phyloP scores from a whole-genome alignment of 2,329 filamentous ascomycete species.

The Rachicladosporium sp. region DNA sequence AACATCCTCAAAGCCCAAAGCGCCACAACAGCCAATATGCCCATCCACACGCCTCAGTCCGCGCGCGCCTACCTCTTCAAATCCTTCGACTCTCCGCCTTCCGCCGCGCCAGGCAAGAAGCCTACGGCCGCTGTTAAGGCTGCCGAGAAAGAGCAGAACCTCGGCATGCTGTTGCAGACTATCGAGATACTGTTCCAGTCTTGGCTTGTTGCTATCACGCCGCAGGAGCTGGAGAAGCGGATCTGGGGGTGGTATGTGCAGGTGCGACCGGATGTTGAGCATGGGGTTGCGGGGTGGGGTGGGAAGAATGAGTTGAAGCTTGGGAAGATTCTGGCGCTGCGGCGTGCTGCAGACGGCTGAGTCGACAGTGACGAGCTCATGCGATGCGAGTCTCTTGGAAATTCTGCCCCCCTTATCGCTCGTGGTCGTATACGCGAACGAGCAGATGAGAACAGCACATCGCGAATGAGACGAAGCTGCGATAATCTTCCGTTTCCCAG shows the following conservation, averaged over 20 bases:
- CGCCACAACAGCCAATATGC: slow-evolving; percentile 39
- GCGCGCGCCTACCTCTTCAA: slow-evolving; percentile 48
- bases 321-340: slow-evolving; percentile 51
- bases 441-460: too few relatives aligned
- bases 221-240: slow-evolving; percentile 57
- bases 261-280: slow-evolving; percentile 62
- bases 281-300: slow-evolving; percentile 69
- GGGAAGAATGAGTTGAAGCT: slow-evolving; percentile 62
- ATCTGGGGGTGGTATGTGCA: slow-evolving; percentile 75
- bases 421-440: too few relatives aligned
- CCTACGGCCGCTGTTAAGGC: slow-evolving; percentile 40
- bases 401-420: background rate
- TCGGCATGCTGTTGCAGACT: slow-evolving; percentile 57
- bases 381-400: slow-evolving; percentile 1
- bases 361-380: too few relatives aligned
- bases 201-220: slow-evolving; percentile 54
- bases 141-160: slow-evolving; percentile 54
- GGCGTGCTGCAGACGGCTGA: slow-evolving; percentile 11
- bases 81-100: slow-evolving; percentile 43
- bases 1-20: slow-evolving; percentile 12
- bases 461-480: too few relatives aligned
- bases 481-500: too few relatives aligned
- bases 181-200: slow-evolving; percentile 61
- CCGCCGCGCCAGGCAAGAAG: slow-evolving; percentile 34
- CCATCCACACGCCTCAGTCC: slow-evolving; percentile 61